phyloP scores from a whole-genome alignment of 495 filamentous ascomycete genomes.

The Oidiodendron maius region DNA sequence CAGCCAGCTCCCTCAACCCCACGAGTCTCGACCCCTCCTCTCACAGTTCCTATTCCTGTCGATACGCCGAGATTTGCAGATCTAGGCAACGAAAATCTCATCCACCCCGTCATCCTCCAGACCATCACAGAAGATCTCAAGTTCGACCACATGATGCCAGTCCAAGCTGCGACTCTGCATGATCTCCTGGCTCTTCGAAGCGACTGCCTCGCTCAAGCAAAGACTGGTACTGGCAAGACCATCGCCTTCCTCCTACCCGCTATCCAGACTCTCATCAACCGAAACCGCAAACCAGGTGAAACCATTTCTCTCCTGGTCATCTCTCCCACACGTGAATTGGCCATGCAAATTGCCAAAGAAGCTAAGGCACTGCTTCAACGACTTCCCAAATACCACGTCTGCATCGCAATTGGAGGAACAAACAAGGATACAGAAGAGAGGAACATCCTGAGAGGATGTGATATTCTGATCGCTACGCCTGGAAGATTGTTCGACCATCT shows the following conservation, averaged over 20 bases:
- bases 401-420: slow-evolving; percentile 34
- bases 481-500: slow-evolving; percentile 60
- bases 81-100: slow-evolving; percentile 26
- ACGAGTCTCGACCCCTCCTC: slow-evolving; percentile 21
- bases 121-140: slow-evolving; percentile 34
- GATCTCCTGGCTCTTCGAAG: slow-evolving; percentile 27
- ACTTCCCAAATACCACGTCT: slow-evolving; percentile 26
- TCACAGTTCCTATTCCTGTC: slow-evolving; percentile 18
- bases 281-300: slow-evolving; percentile 7
- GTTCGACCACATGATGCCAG: slow-evolving; percentile 39
- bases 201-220: slow-evolving; percentile 52
- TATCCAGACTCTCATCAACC: slow-evolving; percentile 53
- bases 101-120: slow-evolving; percentile 29
- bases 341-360: slow-evolving; percentile 60
- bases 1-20: neutral
- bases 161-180: slow-evolving; percentile 35
- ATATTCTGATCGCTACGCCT: slow-evolving; percentile 57
- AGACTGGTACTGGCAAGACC: slow-evolving; percentile 67
- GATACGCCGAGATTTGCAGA: slow-evolving; percentile 30
- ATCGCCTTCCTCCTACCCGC: slow-evolving; percentile 61
- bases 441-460: slow-evolving; percentile 28
- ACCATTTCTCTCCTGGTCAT: slow-evolving; percentile 59
- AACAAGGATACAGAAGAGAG: slow-evolving; percentile 30
- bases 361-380: slow-evolving; percentile 27
- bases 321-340: slow-evolving; percentile 60